phyloP scores from a whole-genome alignment of 2,329 filamentous ascomycete genomes.

The Beauveria sp. region DNA sequence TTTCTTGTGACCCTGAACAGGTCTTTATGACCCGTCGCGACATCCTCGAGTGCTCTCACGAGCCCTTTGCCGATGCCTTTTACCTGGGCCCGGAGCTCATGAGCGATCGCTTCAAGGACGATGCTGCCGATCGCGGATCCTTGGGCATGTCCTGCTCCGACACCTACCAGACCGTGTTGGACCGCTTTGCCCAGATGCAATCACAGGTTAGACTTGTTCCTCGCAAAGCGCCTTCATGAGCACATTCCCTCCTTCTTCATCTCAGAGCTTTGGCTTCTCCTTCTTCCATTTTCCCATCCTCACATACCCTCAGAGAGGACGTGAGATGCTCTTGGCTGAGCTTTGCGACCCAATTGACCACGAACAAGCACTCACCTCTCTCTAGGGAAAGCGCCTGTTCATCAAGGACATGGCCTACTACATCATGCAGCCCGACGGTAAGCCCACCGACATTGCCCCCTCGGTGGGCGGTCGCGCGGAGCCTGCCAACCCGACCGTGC shows the following conservation, averaged over 20 bases:
- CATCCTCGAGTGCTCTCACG: constrained; percentile 75
- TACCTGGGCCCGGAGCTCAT: constrained; percentile 92
- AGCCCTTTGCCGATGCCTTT: constrained; percentile 94
- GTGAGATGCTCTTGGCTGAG: not conserved
- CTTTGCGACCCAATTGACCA: not conserved
- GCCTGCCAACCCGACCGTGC: constrained; percentile 72
- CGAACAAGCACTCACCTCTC: constrained; percentile 18
- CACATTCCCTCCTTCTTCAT: constrained; percentile 6
- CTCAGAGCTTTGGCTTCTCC: not conserved
- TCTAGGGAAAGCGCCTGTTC: constrained; percentile 81
- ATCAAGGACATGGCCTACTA: constrained; percentile 99
- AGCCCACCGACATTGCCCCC: constrained; percentile 63
- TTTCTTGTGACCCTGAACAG: constrained; percentile 33
- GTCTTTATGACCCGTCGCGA: constrained; percentile 95
- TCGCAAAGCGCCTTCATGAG: constrained; percentile 7
- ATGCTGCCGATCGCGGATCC: constrained; percentile 45
- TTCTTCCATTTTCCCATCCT: not conserved
- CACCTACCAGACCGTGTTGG: constrained; percentile 71
- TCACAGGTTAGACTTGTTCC: constrained; percentile 55
- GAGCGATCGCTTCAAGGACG: constrained; percentile 67
- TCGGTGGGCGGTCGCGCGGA: constrained; percentile 62
- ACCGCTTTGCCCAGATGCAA: constrained; percentile 63
- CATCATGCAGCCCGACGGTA: constrained; percentile 66
- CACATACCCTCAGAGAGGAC: not conserved
- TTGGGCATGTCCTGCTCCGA: constrained; percentile 58